phyloP scores from a whole-genome alignment of 148 eudicot species.

The Limonium bicolor region DNA sequence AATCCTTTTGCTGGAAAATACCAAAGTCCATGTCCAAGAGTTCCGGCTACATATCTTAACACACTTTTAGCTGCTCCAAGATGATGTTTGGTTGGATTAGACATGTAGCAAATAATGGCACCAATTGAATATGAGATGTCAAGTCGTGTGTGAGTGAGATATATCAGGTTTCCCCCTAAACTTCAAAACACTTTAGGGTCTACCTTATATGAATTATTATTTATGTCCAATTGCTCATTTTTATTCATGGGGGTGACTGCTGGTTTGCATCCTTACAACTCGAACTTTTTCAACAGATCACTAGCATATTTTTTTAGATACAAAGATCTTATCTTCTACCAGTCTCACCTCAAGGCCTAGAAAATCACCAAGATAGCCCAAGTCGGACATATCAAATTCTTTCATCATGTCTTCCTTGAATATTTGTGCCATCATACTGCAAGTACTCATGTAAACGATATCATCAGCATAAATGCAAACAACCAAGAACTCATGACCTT shows the following conservation, averaged over 20 bases:
- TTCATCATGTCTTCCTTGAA: background rate
- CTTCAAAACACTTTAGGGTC: background rate
- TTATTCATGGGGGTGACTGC: conserved; percentile 5
- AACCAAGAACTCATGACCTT: conserved; percentile 5
- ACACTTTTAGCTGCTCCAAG: background rate
- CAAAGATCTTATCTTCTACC: conserved; percentile 4
- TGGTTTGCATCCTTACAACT: conserved; percentile 1
- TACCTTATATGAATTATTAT: background rate
- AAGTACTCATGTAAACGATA: background rate
- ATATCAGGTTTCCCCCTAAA: background rate
- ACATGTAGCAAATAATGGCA: background rate
- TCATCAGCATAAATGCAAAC: conserved; percentile 14
- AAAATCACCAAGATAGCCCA: conserved; percentile 8
- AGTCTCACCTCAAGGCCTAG: conserved; percentile 10
- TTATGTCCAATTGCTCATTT: background rate
- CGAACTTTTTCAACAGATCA: conserved; percentile 2
- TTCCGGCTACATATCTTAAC: background rate
- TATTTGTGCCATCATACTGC: background rate
- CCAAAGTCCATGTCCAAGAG: background rate
- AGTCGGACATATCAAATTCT: conserved; percentile 13
- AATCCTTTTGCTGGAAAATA: too few species aligned
- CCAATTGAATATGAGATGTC: background rate
- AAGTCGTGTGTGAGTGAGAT: background rate
- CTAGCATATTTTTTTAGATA: conserved; percentile 4
- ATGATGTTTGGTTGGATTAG: background rate